Base-by-base conservation (phyloP, 345 rosid species). In the Salix exigua region DNA sequence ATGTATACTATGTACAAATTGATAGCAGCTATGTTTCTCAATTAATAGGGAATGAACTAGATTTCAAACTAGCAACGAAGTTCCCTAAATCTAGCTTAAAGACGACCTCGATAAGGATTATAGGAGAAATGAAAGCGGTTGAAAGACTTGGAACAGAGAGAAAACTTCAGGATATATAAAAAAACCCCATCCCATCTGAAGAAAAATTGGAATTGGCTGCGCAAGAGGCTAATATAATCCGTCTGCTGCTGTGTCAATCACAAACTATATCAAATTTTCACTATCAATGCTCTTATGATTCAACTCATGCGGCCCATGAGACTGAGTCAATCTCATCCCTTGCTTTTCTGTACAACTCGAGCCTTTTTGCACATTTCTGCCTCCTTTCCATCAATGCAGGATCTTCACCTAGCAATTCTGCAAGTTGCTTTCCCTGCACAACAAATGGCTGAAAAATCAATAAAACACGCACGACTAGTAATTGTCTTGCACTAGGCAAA, bases 291-390 rank as follows among this genome's bases (percentile, higher is more conserved):
- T 30, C 55, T 0, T 33, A 5, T 5, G 10, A 73, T 63, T 11
- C 58, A 26, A 48, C 63, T 83, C 81, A 83, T 71, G 71, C 26
- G 58, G 74, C 35, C 84, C 86, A 86, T 48, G 83, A 76, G 42
- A 83, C 83, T 0, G 88, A 82, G 73, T 87, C 90, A 42, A 89
- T 89, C 77, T 89, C 89, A 51, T 87, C 83, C 75, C 92, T 78
- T 13, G 90, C 90, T 35, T 84, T 79, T 72, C 81, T 87, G 81
- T 84, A 86, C 26, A 87, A 35, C 85, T 87, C 85, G 5, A 89
- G 90, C 82, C 86, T 86, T 83, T 74, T 86, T 25, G 75, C 71
- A 73, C 86, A 87, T 28, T 77, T 85, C 55, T 81, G 83, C 80
- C 90, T 87, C 73, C 89, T 82, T 73, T 86, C 89, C 88, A 86